A percentile compares a stretch with the other conserved stretches of the same genome.
These are phyloP conservation scores for Emericellopsis cladophorae DNA, from an alignment of 2,329 filamentous ascomycete genomes.

Conservation along the genomic window DNA sequence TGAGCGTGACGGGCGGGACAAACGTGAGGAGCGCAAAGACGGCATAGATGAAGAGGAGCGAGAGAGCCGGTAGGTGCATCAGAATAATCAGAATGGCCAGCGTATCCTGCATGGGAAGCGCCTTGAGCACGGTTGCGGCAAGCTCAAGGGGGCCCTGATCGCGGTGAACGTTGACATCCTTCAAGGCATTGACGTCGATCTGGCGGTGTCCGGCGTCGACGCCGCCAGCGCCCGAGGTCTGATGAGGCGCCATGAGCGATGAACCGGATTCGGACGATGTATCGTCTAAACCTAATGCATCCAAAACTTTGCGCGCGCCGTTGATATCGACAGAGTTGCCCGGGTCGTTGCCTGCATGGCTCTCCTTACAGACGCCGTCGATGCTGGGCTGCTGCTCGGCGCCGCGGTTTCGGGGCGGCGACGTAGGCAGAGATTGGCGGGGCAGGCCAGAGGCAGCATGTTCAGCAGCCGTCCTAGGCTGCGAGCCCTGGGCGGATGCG, in stretches of 20 bases:
- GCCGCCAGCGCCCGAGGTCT: slow-evolving; percentile 12
- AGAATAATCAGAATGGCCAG: slow-evolving; percentile 94
- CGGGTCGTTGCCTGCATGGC: slow-evolving; percentile 13
- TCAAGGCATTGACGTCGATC: slow-evolving; percentile 59
- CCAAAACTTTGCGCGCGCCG: slow-evolving; percentile 21
- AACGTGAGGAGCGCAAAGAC: slow-evolving; percentile 90
- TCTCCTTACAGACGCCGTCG: slow-evolving; percentile 22
- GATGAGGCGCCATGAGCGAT: slow-evolving; percentile 21
- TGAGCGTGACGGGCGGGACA: slow-evolving; percentile 69
- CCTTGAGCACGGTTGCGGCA: slow-evolving; percentile 74
- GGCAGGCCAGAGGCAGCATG: slow-evolving; percentile 14
- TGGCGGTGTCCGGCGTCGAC: slow-evolving; percentile 43
- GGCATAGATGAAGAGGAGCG: slow-evolving; percentile 80
- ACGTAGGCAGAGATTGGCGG: slow-evolving; percentile 13
- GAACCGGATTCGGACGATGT: slow-evolving; percentile 39
- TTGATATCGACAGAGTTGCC: slow-evolving; percentile 35
- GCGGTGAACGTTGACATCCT: slow-evolving; percentile 55
- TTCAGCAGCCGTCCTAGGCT: slow-evolving; percentile 15
- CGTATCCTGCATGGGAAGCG: slow-evolving; percentile 85
- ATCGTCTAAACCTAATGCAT: slow-evolving; percentile 25
- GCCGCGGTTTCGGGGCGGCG: slow-evolving; percentile 5
- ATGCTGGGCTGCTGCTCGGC: slow-evolving; percentile 13
- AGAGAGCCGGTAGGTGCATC: slow-evolving; percentile 79
- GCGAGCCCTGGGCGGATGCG: slow-evolving; percentile 15
- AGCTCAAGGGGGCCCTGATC: slow-evolving; percentile 63